A percentile compares a stretch with the other conserved stretches of the same genome.
phyloP scores from a whole-genome alignment of 202 grass and related monocot species.

The Zizania palustris region DNA sequence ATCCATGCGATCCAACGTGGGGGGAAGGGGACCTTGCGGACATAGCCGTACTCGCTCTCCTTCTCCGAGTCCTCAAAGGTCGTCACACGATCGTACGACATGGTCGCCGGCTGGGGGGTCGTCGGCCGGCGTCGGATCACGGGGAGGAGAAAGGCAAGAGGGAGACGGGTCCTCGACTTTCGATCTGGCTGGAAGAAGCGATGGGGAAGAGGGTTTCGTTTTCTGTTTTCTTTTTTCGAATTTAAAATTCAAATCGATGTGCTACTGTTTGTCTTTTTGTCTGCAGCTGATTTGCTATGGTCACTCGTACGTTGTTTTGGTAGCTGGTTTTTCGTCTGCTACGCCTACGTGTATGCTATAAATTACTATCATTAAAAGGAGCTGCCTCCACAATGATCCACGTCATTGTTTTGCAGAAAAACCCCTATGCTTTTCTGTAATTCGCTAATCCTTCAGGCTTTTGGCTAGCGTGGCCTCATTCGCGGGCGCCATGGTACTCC shows the following conservation, averaged over 20 bases:
- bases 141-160: background rate
- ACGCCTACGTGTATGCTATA: no score
- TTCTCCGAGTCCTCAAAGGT: constrained; percentile 87
- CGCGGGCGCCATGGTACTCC: no score
- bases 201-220: constrained; percentile 34
- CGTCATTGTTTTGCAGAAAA: no score
- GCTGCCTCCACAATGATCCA: no score
- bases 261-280: background rate
- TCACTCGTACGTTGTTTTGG: no score
- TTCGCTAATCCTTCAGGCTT: no score
- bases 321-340: no score
- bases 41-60: constrained; percentile 84
- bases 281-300: background rate
- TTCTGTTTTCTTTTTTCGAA: background rate
- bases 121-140: constrained; percentile 43
- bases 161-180: background rate
- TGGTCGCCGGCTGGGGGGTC: constrained; percentile 31
- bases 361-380: no score
- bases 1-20: background rate
- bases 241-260: background rate
- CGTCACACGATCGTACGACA: constrained; percentile 68
- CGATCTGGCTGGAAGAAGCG: background rate
- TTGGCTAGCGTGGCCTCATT: no score
- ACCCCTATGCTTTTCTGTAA: no score
- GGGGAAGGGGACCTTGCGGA: constrained; percentile 63